Evolutionary conservation across 371 early-diverging fungal species (phyloP).

Genomic region (Mycotypha africana): DNA sequence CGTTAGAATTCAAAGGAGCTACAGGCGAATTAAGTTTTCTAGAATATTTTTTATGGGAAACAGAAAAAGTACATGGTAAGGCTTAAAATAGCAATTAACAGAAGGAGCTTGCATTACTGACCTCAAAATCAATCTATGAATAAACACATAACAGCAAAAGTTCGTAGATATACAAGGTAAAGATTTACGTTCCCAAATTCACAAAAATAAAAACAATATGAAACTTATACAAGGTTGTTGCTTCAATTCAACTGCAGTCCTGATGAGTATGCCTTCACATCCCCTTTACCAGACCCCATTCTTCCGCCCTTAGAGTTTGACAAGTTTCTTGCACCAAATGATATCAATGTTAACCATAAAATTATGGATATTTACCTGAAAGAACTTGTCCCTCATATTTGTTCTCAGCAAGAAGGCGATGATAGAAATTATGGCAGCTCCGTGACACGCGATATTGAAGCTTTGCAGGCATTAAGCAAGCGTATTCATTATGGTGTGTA

Average conservation of each 20-base stretch:
- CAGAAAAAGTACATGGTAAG: conserved; percentile 87
- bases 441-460: conserved; percentile 90
- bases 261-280: conserved; percentile 94
- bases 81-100: no score
- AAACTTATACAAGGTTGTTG: not conserved
- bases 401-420: conserved; percentile 54
- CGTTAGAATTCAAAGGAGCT: conserved; percentile 62
- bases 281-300: conserved; percentile 79
- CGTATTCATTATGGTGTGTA: conserved; percentile 96
- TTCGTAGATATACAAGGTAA: conserved; percentile 71
- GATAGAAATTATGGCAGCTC: conserved; percentile 90
- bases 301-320: conserved; percentile 80
- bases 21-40: conserved; percentile 68
- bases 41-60: conserved; percentile 84
- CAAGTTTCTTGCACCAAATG: conserved; percentile 60
- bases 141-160: conserved; percentile 86
- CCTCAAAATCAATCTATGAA: not conserved
- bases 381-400: conserved; percentile 68
- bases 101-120: not conserved
- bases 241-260: conserved; percentile 49
- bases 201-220: not conserved
- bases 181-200: no score
- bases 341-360: conserved; percentile 80
- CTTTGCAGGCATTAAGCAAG: conserved; percentile 85
- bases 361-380: conserved; percentile 75